Base-by-base conservation (phyloP, 345 rosid genomes). In the Clarkia xantiana region DNA sequence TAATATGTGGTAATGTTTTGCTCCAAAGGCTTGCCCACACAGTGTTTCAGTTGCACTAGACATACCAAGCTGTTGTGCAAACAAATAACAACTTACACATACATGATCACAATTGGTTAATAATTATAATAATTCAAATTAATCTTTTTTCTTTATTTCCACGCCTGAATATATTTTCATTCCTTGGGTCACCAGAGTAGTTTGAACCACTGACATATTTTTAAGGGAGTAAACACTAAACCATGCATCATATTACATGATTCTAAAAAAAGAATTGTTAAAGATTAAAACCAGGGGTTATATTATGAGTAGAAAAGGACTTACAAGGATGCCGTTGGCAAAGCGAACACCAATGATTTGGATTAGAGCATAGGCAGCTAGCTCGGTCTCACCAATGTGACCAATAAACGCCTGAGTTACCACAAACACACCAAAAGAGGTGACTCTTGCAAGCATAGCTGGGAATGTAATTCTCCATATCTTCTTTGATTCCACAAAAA, bases 21-120 rank as follows among this genome's bases (percentile, higher is more conserved):
- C 83, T 48, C 83, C 83, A 45, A 56, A 77, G 22, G 83, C 77
- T 69, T 77, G 83, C 29, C 83, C 83, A 50, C 83, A 77, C 23
- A 77, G 36, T 1, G 83, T 78, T 57, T 77, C 80, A 3, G 80
- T 74, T 18, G 80, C 80, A 51, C 78, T 75, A n/a, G 77, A 69
- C 80, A 78, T 78, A 40, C 81, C 84, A 46, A 71, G 62, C 84
- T 78, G n/a, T n/a, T n/a, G n/a, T n/a, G n/a, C n/a, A n/a, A n/a
- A n/a, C n/a, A n/a, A n/a, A n/a, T n/a, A n/a, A n/a, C n/a, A n/a
- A n/a, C n/a, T n/a, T n/a, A n/a, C n/a, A n/a, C n/a, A n/a, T n/a
- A n/a, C n/a, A n/a, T n/a, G n/a, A n/a, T n/a, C n/a, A n/a, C n/a
- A n/a, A n/a, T n/a, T n/a, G n/a, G n/a, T n/a, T n/a, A n/a, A n/a